These are phyloP conservation scores for Emergomyces orientalis DNA, from an alignment of 2,329 filamentous ascomycete genomes.

Conservation along the genomic window DNA sequence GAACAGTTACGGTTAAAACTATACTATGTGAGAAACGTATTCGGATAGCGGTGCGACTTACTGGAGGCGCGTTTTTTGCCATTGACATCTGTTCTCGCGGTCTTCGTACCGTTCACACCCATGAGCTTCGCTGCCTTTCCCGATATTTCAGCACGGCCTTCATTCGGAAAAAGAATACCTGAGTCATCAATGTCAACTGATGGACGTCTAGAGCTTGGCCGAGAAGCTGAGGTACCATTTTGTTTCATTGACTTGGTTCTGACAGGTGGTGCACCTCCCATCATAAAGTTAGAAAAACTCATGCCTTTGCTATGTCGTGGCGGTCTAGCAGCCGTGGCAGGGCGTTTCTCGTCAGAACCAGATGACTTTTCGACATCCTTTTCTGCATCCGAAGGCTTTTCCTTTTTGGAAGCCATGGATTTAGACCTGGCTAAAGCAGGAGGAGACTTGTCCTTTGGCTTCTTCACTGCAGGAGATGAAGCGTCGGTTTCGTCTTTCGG, in stretches of 20 bases:
- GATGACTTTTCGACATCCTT: conserved; percentile 56
- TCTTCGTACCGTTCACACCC: conserved; percentile 45
- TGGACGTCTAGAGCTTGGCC: conserved; percentile 52
- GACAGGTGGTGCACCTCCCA: conserved; percentile 51
- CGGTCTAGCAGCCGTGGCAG: conserved; percentile 41
- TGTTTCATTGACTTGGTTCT: conserved; percentile 61
- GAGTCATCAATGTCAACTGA: conserved; percentile 55
- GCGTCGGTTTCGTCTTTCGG: conserved; percentile 25
- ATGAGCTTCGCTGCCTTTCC: conserved; percentile 73
- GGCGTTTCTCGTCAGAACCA: conserved; percentile 50
- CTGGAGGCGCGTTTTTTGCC: conserved; percentile 3
- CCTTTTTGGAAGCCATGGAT: conserved; percentile 45
- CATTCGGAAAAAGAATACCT: conserved; percentile 61
- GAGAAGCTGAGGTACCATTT: conserved; percentile 47
- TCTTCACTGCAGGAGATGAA: conserved; percentile 20
- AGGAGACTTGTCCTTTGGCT: conserved; percentile 35
- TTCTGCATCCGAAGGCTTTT: conserved; percentile 52
- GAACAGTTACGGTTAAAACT: neutral
- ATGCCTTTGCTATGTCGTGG: conserved; percentile 48
- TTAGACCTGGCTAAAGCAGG: conserved; percentile 46
- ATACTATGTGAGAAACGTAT: neutral
- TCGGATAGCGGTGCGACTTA: neutral
- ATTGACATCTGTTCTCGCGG: conserved; percentile 33
- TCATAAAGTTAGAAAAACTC: conserved; percentile 54
- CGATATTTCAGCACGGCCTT: conserved; percentile 55